These are phyloP conservation scores for Backusella liffmaniae DNA, from an alignment of 192 early-diverging fungal genomes.

Conservation along the genomic window DNA sequence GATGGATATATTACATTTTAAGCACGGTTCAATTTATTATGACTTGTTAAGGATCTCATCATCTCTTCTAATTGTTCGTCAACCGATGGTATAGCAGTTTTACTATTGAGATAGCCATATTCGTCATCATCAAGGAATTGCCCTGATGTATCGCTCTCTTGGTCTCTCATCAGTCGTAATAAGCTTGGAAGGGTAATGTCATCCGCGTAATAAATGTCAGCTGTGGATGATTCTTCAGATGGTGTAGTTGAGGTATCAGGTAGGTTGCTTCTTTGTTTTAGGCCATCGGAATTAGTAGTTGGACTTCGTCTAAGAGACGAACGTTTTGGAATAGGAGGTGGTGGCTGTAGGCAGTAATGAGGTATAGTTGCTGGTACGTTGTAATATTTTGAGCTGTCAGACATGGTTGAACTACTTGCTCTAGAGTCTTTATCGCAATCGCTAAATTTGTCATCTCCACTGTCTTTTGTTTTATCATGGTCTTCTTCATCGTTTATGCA, in stretches of 20 bases:
- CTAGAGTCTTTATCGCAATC: not conserved
- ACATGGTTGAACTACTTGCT: not conserved
- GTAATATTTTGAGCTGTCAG: not conserved
- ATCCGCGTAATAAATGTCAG: slow-evolving; percentile 6
- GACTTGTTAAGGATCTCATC: slow-evolving; percentile 10
- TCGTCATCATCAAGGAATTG: not conserved
- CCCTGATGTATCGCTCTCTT: not conserved
- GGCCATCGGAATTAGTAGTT: not conserved
- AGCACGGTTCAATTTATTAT: not conserved
- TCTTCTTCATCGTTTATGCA: slow-evolving; percentile 21
- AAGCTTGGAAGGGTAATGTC: slow-evolving; percentile 11
- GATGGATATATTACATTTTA: not conserved
- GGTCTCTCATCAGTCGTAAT: slow-evolving; percentile 7
- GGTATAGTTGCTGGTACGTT: slow-evolving; percentile 1
- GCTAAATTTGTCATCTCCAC: not conserved
- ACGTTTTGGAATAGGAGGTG: slow-evolving; percentile 28
- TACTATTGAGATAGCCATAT: not conserved
- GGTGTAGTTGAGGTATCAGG: not conserved
- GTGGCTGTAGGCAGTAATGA: not conserved
- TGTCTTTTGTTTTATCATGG: not conserved
- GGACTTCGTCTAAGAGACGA: slow-evolving; percentile 15
- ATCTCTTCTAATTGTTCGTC: slow-evolving; percentile 17
- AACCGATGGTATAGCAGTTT: not conserved
- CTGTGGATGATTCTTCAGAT: not conserved
- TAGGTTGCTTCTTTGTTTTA: not conserved